A percentile compares a stretch with the other conserved stretches of the same genome.
These are phyloP conservation scores for Naganishia vaughanmartiniae DNA, from an alignment of 768 basidiomycete genomes.

Conservation along the genomic window DNA sequence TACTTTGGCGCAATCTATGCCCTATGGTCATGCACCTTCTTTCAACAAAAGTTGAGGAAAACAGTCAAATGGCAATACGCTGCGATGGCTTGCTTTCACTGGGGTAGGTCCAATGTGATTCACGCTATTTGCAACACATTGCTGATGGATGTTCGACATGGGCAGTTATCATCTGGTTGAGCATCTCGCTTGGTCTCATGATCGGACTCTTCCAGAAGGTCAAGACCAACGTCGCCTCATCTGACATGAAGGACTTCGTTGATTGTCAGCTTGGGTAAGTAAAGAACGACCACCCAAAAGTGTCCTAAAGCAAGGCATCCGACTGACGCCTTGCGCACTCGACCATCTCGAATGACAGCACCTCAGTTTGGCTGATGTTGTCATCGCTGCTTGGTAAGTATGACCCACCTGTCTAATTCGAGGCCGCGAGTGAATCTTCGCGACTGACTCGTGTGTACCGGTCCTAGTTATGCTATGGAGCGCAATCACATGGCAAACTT, in stretches of 20 bases:
- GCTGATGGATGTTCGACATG: not conserved
- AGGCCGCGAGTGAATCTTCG: not conserved
- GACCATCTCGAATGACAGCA: not conserved
- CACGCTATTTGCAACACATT: not conserved
- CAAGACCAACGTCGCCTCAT: not conserved
- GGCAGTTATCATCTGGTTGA: constrained; percentile 9
- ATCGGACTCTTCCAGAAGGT: not conserved
- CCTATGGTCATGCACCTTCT: constrained; percentile 8
- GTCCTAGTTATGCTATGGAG: not conserved
- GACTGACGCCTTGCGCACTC: too few species aligned
- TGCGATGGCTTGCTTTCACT: constrained; percentile 4
- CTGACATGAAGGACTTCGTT: constrained; percentile 5
- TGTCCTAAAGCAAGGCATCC: too few species aligned
- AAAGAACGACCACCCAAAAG: not conserved
- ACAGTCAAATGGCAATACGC: constrained; percentile 6
- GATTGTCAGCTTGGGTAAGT: constrained; percentile 7
- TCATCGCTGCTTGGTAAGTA: not conserved
- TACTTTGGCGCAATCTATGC: constrained; percentile 14
- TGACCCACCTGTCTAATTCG: too few species aligned
- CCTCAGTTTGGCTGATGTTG: constrained; percentile 1
- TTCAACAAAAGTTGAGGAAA: constrained; percentile 4
- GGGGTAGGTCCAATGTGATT: not conserved
- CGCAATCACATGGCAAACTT: not conserved
- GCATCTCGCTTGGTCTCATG: constrained; percentile 16
- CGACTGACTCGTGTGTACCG: not conserved